A percentile compares a stretch with the other conserved stretches of the same genome.
phyloP scores from a whole-genome alignment of 2,329 filamentous ascomycete genomes.

The Alternaria hordeiaustralica region DNA sequence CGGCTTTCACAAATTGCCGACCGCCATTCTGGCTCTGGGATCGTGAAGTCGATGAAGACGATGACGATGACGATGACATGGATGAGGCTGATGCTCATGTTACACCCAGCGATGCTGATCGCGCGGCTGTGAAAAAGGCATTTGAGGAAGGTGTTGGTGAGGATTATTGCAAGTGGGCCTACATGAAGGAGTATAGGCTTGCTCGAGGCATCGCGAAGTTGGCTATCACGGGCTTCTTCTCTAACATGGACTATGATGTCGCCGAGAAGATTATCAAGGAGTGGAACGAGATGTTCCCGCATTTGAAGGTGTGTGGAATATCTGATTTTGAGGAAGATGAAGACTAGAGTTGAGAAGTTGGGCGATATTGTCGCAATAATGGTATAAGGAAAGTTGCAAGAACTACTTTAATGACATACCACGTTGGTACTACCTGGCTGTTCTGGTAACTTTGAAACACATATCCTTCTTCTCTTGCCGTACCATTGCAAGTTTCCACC shows the following conservation, averaged over 20 bases:
- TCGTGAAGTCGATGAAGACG: neutral
- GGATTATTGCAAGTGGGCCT: neutral
- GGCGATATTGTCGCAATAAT: no score
- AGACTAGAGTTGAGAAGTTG: neutral
- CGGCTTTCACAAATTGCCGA: neutral
- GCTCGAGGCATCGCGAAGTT: neutral
- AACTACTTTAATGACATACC: no score
- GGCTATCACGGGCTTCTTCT: neutral
- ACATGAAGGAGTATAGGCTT: neutral
- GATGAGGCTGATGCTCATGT: neutral
- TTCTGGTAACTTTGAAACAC: no score
- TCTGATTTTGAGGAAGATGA: neutral
- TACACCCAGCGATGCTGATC: neutral
- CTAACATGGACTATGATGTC: neutral
- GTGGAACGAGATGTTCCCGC: neutral
- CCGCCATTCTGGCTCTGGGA: neutral
- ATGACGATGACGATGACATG: neutral
- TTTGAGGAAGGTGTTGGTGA: neutral
- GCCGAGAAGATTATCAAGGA: neutral
- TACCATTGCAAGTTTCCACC: no score
- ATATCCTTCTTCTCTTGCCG: no score
- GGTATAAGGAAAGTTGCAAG: no score
- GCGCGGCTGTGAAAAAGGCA: neutral
- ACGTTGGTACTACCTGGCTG: no score
- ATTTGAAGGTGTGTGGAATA: neutral